Base-by-base conservation (phyloP, 352 stramenopile genomes). In the Phytophthora tentaculata region DNA sequence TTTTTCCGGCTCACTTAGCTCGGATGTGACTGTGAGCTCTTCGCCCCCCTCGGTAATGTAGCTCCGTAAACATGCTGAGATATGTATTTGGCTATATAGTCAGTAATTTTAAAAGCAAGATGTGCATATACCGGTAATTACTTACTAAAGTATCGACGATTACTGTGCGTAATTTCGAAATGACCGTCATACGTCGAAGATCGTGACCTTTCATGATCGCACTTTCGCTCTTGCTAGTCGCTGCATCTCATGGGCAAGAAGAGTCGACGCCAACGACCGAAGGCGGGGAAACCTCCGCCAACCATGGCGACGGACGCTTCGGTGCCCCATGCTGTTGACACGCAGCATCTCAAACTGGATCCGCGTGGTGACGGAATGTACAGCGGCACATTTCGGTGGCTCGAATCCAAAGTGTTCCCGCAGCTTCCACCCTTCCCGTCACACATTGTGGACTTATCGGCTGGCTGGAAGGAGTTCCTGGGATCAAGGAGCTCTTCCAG, bases 361-460 rank as follows among this genome's bases (percentile, higher is more conserved):
- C 64, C 81, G n/a, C 80, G 83, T 16, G 80, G 83, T 44, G 83
- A 92, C 26, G 86, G 86, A 14, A 83, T 94, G 80, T 94, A 92
- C 77, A 91, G 80, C 64, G 86, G 86, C 48, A 90, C 84, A 17
- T 94, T 94, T 62, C 82, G 86, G 45, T 94, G 86, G 83, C 80
- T 83, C 51, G 84, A 92, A 48, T 73, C 73, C 57, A 91, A 92
- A 59, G 19, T 41, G 10, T 92, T 91, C 32, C 76, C 81, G 2
- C 22, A 41, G 12, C 65, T 91, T 8, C 82, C 83, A 13, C 22
- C 28, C 0, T 71, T 64, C 22, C 54, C 71, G 32, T 60, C 49
- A 41, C 57, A 43, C 12, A 5, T 10, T 9, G 56, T 80, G 22
- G 61, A 69, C 20, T 64, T 84, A 16, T 51, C 52, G 0, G 65